Evolutionary conservation across 2,329 filamentous ascomycete genomes (phyloP).

Genomic region (Colletotrichum tamarilloi): DNA sequence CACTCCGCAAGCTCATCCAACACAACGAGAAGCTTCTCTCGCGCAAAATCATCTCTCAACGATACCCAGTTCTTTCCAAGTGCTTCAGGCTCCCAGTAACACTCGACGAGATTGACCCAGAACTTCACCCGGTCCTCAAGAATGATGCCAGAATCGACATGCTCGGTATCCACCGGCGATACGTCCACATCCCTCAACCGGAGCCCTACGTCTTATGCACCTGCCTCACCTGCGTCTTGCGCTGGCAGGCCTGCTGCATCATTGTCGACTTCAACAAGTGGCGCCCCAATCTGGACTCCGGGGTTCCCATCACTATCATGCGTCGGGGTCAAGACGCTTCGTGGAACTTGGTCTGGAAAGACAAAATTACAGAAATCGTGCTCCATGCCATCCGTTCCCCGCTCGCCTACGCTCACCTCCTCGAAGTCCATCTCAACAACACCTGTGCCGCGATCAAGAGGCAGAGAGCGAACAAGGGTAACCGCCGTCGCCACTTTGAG

Average conservation of each 20-base stretch:
- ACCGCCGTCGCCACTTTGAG: conserved; percentile 49
- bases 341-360: conserved; percentile 62
- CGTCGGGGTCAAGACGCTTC: conserved; percentile 56
- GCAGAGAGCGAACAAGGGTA: conserved; percentile 61
- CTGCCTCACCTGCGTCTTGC: conserved; percentile 65
- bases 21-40: conserved; percentile 56
- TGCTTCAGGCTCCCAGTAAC: conserved; percentile 63
- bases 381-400: conserved; percentile 56
- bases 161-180: conserved; percentile 59
- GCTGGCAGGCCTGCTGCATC: conserved; percentile 67
- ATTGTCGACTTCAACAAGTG: conserved; percentile 67
- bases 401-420: conserved; percentile 60
- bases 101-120: conserved; percentile 51
- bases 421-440: conserved; percentile 44
- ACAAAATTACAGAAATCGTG: conserved; percentile 55
- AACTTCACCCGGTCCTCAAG: conserved; percentile 51
- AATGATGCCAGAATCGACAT: conserved; percentile 53
- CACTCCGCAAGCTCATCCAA: conserved; percentile 55
- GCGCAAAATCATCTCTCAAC: conserved; percentile 52
- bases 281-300: conserved; percentile 61
- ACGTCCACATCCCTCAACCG: conserved; percentile 61
- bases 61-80: conserved; percentile 61
- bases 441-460: conserved; percentile 44
- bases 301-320: conserved; percentile 64
- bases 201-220: conserved; percentile 63